Conservation (phyloP, 139 green algal species). For the Pseudopediastrum boryanum region DNA sequence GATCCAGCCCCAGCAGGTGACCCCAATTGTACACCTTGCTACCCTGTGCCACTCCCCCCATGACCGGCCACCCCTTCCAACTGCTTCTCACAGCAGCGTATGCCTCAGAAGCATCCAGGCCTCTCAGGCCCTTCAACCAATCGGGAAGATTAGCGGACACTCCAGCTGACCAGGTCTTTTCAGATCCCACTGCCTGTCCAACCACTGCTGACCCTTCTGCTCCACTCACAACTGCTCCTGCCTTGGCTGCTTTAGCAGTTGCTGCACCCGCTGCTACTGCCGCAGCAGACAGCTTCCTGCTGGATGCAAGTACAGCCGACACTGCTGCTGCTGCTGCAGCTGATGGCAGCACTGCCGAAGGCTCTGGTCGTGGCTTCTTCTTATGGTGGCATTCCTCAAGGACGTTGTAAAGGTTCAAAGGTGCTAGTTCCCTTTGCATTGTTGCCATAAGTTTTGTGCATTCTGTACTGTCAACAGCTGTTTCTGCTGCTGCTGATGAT, state of each 20-base stretch:
- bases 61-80: slow-evolving; percentile 54
- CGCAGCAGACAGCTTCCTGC: neutral
- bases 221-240: too few relatives aligned
- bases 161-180: too few relatives aligned
- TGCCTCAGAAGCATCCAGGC: neutral
- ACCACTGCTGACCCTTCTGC: too few relatives aligned
- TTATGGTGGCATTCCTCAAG: slow-evolving; percentile 62
- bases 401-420: slow-evolving; percentile 63
- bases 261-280: neutral
- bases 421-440: neutral
- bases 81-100: neutral
- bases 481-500: neutral
- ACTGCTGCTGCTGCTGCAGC: slow-evolving; percentile 27
- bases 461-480: neutral
- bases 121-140: neutral
- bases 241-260: neutral
- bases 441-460: neutral
- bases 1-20: slow-evolving; percentile 47
- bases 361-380: neutral
- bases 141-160: too few relatives aligned
- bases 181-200: neutral
- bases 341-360: neutral
- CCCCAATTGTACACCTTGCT: slow-evolving; percentile 53
- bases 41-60: slow-evolving; percentile 20
- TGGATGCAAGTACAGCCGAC: neutral